Conservation (phyloP, 768 basidiomycete genomes). For the Lactarius evosmus region DNA sequence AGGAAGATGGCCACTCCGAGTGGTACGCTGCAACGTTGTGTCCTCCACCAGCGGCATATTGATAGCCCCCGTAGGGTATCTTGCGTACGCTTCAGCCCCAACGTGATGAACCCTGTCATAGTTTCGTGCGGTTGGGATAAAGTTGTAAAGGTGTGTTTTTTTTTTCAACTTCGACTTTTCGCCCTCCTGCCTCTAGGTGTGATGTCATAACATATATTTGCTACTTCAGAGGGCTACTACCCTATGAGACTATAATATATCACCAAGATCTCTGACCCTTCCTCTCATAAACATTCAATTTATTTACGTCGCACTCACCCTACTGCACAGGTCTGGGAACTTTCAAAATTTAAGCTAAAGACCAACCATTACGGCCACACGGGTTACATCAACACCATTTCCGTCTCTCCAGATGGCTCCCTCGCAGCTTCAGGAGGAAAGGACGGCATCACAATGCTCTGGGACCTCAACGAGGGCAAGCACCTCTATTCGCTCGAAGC, state of each 20-base stretch:
- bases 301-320: slow-evolving; percentile 5
- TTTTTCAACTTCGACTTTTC: neutral
- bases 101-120: slow-evolving; percentile 95
- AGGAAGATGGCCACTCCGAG: slow-evolving; percentile 97
- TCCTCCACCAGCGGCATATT: slow-evolving; percentile 5
- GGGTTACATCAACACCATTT: slow-evolving; percentile 98
- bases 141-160: slow-evolving; percentile 87
- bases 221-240: slow-evolving; percentile 36
- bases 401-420: slow-evolving; percentile 98
- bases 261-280: slow-evolving; percentile 68
- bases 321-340: slow-evolving; percentile 87
- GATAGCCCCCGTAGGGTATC: slow-evolving; percentile 68
- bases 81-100: slow-evolving; percentile 98
- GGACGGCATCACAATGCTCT: slow-evolving; percentile 99
- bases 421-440: slow-evolving; percentile 99
- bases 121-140: slow-evolving; percentile 99
- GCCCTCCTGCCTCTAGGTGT: slow-evolving; percentile 27
- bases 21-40: slow-evolving; percentile 50
- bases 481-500: slow-evolving; percentile 99
- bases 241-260: slow-evolving; percentile 54
- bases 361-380: slow-evolving; percentile 99
- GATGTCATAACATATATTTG: slow-evolving; percentile 40
- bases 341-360: slow-evolving; percentile 99
- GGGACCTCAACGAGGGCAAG: slow-evolving; percentile 99
- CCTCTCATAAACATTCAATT: neutral